phyloP scores from a whole-genome alignment of 345 rosid genomes.

The Salix udensis region DNA sequence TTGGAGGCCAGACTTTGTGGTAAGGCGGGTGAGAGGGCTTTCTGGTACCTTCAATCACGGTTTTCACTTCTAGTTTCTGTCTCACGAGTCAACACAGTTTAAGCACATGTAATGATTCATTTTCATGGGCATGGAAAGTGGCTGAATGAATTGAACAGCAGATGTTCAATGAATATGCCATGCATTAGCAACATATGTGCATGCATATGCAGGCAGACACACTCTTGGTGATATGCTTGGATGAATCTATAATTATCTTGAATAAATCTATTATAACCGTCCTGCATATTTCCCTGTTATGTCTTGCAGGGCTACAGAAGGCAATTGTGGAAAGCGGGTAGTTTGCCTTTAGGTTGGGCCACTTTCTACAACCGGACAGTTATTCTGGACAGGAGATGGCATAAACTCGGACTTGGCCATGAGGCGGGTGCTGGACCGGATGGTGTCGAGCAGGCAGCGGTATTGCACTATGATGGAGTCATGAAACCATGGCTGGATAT shows the following conservation, averaged over 20 bases:
- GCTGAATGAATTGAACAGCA: neutral
- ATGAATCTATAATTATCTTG: neutral
- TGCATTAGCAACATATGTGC: neutral
- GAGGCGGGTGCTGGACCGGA: conserved; percentile 5
- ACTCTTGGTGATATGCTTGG: neutral
- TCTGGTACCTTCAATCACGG: neutral
- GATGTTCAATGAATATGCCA: neutral
- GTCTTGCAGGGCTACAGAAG: conserved; percentile 20
- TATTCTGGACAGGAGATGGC: conserved; percentile 25
- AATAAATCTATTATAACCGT: neutral
- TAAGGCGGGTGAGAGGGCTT: neutral
- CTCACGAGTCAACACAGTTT: neutral
- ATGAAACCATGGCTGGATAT: conserved; percentile 34
- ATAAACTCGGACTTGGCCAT: conserved; percentile 24
- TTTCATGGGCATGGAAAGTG: neutral
- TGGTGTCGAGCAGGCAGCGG: conserved; percentile 21
- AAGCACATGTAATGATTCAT: neutral
- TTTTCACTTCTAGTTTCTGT: neutral
- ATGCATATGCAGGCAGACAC: neutral
- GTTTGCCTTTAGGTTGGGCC: conserved; percentile 27
- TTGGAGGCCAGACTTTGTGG: neutral
- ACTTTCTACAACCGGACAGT: conserved; percentile 23
- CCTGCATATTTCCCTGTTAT: conserved; percentile 1
- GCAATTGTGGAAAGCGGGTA: conserved; percentile 28
- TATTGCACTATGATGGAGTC: conserved; percentile 32